Base-by-base conservation (phyloP, 768 basidiomycete species). In the Lyophyllum decastes region DNA sequence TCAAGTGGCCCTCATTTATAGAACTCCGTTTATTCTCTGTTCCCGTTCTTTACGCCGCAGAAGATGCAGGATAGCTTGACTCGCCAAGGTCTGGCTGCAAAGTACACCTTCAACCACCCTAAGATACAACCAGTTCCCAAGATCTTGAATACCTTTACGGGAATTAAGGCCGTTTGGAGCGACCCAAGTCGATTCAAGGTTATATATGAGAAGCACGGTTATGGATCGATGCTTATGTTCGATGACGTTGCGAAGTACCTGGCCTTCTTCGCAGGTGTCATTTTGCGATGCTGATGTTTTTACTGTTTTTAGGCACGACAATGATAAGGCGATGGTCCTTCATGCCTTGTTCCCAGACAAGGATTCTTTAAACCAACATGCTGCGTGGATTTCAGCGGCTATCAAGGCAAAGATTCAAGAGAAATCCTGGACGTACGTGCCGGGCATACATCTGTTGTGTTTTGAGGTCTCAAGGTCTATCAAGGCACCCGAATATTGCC, bases 1-100 rank as follows among this genome's bases (percentile, higher is more conserved):
- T 12, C 47, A 22, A 12, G 30, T 33, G 11, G 5, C 25, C 22
- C 11, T 16, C 25, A 1, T 17, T 17, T 9, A 4, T 21, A 62
- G 62, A 64, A 66, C 24, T 61, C 60, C 4, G 60, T 61, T 12
- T 61, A 63, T 34, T 49, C 64, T 11, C 50, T 66, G 16, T 66
- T 54, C 45, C 62, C 64, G 1, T 65, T 89, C 75, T 71, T 84
- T 72, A 79, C 80, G 0, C 87, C 86, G 11, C 38, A 52, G 1
- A 64, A 70, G 30, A 71, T 73, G 71, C 61, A 68, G 61, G 49
- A 66, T 5, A 72, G 68, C 34, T 68, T 84, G 22, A 74, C 74
- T 0, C 67, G 68, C 21, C 80, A 78, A 52, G 74, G 72, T 0
- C 59, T 78, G 14, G 71, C 64, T 2, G 61, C 65, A n/a, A 69